phyloP scores from a whole-genome alignment of 192 early-diverging fungal genomes.

The Coemansia umbellata region DNA sequence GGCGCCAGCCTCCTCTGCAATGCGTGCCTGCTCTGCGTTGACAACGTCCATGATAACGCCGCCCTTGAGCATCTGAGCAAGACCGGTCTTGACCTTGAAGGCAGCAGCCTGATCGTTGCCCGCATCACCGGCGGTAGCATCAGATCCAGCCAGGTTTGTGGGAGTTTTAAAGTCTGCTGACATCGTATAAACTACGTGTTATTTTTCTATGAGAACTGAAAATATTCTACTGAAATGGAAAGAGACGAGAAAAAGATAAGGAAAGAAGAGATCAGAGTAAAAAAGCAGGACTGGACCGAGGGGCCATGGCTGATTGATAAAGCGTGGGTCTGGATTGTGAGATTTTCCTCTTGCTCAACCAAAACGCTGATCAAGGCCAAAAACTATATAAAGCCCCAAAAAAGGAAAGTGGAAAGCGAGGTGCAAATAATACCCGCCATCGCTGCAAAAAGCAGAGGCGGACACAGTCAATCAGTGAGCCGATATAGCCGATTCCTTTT shows the following conservation, averaged over 20 bases:
- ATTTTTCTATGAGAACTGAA: not conserved
- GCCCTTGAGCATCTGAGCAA: slow-evolving; percentile 98
- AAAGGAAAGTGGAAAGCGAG: no score
- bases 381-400: no score
- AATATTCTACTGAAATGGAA: not conserved
- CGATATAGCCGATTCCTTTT: no score
- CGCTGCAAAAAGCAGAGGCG: no score
- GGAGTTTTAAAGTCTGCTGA: slow-evolving; percentile 53
- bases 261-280: not conserved
- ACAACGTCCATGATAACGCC: slow-evolving; percentile 99
- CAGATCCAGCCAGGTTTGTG: slow-evolving; percentile 55
- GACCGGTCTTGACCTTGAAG: slow-evolving; percentile 90
- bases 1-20: slow-evolving; percentile 96
- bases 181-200: no score
- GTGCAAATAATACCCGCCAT: no score
- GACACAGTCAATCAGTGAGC: no score
- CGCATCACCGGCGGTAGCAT: slow-evolving; percentile 9
- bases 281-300: no score
- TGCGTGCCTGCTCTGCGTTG: slow-evolving; percentile 94
- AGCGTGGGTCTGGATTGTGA: no score
- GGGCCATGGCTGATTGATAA: no score
- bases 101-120: slow-evolving; percentile 10
- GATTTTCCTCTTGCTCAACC: no score
- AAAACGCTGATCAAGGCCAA: no score
- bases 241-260: not conserved